Conservation (phyloP, 805 yeast species). For the Candida loeiensis region DNA sequence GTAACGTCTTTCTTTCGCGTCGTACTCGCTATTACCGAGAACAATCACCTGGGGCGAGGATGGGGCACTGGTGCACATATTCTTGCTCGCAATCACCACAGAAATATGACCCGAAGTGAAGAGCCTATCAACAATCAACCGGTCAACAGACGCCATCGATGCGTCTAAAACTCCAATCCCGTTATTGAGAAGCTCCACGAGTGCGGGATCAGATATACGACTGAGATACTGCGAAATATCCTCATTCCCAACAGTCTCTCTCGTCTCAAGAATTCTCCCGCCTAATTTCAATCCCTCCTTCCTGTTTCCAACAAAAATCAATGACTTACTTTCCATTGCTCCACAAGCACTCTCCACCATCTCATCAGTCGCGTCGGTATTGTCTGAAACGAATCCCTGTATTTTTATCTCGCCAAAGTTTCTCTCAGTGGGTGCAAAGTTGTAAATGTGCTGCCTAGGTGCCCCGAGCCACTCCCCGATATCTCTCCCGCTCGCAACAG, state of each 20-base stretch:
- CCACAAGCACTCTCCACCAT: slow-evolving; percentile 4
- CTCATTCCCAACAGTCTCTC: neutral
- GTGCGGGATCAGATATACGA: slow-evolving; percentile 35
- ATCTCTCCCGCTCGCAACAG: slow-evolving; percentile 73
- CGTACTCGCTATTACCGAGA: slow-evolving; percentile 67
- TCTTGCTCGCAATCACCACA: slow-evolving; percentile 61
- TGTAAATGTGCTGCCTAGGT: slow-evolving; percentile 54
- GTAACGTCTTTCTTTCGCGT: slow-evolving; percentile 69
- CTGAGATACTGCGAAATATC: neutral
- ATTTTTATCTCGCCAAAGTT: slow-evolving; percentile 38
- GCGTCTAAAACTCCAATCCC: slow-evolving; percentile 67
- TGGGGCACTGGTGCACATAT: slow-evolving; percentile 50
- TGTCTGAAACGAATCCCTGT: neutral
- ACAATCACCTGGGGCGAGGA: slow-evolving; percentile 54
- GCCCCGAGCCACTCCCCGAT: slow-evolving; percentile 87
- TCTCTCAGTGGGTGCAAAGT: slow-evolving; percentile 63
- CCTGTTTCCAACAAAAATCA: slow-evolving; percentile 1
- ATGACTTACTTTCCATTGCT: neutral
- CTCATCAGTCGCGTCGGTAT: neutral
- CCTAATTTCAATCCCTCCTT: neutral
- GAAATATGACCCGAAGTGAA: slow-evolving; percentile 21
- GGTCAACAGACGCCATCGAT: slow-evolving; percentile 56
- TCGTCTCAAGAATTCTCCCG: neutral
- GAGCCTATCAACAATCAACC: slow-evolving; percentile 42
- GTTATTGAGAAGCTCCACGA: slow-evolving; percentile 41